A percentile compares a stretch with the other conserved stretches of the same genome.
Evolutionary conservation across 148 eudicot genomes (phyloP).

Genomic region (Vaccinium macrocarpon): DNA sequence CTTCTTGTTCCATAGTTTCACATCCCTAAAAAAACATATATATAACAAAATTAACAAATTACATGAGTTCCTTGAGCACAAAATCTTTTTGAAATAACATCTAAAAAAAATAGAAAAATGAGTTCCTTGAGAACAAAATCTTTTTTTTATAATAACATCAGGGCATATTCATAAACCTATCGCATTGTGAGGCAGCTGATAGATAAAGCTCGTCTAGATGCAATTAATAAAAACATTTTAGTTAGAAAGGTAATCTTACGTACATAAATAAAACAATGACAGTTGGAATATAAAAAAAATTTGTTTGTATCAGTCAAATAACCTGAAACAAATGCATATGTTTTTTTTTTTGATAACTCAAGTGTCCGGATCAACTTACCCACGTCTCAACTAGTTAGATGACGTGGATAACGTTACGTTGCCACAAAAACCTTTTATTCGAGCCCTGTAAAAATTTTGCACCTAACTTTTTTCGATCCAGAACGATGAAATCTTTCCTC

Average conservation of each 20-base stretch:
- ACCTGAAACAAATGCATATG: background rate
- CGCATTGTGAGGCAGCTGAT: background rate
- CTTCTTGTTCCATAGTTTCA: conserved; percentile 86
- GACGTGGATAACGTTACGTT: background rate
- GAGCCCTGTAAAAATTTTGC: background rate
- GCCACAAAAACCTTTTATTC: background rate
- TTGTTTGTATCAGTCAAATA: background rate
- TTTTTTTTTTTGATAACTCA: no score
- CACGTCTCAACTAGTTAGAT: background rate
- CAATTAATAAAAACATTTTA: background rate
- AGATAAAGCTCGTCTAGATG: background rate
- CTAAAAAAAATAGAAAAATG: no score
- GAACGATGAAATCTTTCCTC: background rate
- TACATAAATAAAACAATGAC: background rate
- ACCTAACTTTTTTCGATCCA: background rate
- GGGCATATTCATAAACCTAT: background rate
- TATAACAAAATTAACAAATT: background rate
- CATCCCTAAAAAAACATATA: conserved; percentile 63
- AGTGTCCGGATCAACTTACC: no score
- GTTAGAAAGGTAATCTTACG: background rate
- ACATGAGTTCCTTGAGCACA: background rate
- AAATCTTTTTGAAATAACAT: background rate
- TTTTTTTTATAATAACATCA: background rate
- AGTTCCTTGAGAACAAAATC: no score
- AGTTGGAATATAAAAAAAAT: background rate